Evolutionary conservation across 495 filamentous ascomycete species (phyloP).

Genomic region (Tuber aestivum): DNA sequence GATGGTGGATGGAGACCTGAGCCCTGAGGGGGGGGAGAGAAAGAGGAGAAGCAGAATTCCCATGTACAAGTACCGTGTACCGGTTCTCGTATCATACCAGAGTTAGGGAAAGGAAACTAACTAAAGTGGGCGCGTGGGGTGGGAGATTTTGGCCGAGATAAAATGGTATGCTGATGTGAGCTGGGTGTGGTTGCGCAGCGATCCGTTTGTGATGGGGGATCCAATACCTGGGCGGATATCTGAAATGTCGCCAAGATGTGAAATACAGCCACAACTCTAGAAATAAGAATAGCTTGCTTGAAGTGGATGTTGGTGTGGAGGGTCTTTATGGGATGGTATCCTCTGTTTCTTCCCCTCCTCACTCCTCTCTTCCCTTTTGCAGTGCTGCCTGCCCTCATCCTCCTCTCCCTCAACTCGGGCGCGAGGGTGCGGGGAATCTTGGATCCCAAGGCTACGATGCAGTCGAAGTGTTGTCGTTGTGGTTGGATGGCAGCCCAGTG

Average conservation of each 20-base stretch:
- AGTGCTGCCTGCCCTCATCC: background rate
- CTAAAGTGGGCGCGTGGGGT: background rate
- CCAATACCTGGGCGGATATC: background rate
- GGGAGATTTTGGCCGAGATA: background rate
- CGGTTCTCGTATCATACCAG: background rate
- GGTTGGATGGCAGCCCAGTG: background rate
- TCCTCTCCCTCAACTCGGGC: background rate
- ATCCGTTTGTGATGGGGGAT: background rate
- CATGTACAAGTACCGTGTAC: too few relatives aligned
- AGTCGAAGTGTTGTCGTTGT: background rate
- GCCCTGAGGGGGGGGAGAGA: constrained; percentile 19
- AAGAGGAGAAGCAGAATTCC: constrained; percentile 16
- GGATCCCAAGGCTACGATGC: background rate
- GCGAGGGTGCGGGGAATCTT: background rate
- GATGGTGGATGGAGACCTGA: constrained; percentile 21
- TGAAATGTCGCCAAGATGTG: background rate
- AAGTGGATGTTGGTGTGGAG: background rate
- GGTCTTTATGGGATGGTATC: background rate
- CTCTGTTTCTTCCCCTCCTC: too few relatives aligned
- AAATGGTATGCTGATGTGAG: background rate
- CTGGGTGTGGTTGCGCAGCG: background rate
- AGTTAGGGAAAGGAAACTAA: constrained; percentile 5
- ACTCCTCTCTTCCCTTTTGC: too few relatives aligned
- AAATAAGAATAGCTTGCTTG: constrained; percentile 3
- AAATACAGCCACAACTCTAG: background rate